phyloP scores from a whole-genome alignment of 306 rosid species.

The Castanea mollissima region DNA sequence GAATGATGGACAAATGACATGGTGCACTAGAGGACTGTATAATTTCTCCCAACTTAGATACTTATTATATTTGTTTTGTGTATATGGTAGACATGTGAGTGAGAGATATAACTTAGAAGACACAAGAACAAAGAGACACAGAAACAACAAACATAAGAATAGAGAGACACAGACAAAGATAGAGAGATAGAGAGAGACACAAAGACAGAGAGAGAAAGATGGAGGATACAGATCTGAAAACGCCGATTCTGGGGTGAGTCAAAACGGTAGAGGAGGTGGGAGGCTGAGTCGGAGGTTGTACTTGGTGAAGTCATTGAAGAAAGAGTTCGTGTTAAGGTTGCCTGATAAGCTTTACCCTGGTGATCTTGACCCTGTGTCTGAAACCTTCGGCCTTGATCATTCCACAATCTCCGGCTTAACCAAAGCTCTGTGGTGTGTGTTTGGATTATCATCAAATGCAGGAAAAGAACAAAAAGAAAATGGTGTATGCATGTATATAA shows the following conservation, averaged over 20 bases:
- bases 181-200: neutral
- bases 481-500: neutral
- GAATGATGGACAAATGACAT: no score
- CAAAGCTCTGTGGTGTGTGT: conserved; percentile 20
- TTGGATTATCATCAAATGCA: neutral
- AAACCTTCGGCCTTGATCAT: conserved; percentile 22
- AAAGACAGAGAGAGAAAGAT: neutral
- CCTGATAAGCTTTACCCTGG: conserved; percentile 32
- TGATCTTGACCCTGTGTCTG: conserved; percentile 20
- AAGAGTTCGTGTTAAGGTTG: conserved; percentile 37
- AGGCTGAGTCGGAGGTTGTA: conserved; percentile 22
- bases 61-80: no score
- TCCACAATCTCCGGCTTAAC: conserved; percentile 22
- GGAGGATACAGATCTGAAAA: conserved; percentile 27
- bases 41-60: no score
- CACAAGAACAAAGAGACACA: no score
- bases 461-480: neutral
- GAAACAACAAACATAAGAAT: no score
- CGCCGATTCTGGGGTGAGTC: conserved; percentile 26
- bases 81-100: no score
- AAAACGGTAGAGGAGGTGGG: conserved; percentile 11
- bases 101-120: no score
- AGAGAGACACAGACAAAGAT: no score
- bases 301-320: conserved; percentile 42
- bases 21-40: no score